These are phyloP conservation scores for Tulasnella sp. DNA, from an alignment of 768 basidiomycete species.

Conservation along the genomic window DNA sequence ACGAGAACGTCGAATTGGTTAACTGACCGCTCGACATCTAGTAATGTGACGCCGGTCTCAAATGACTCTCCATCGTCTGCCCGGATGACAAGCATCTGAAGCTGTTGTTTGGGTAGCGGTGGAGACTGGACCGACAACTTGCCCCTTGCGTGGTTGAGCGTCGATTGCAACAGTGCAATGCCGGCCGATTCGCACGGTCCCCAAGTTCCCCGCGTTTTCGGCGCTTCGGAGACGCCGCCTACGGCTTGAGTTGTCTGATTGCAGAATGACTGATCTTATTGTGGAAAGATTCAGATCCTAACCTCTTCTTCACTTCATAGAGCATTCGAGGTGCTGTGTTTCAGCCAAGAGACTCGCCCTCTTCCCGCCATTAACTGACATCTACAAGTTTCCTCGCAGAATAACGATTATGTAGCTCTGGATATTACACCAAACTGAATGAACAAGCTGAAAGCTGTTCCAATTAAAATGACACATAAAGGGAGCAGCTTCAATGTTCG, in stretches of 20 bases:
- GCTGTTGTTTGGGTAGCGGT: not conserved
- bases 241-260: not conserved
- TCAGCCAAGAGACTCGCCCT: too few species aligned
- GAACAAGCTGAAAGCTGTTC: too few species aligned
- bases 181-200: not conserved
- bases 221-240: not conserved
- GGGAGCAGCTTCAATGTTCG: not conserved
- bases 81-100: not conserved
- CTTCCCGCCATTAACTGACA: too few species aligned
- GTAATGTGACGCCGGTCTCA: not conserved
- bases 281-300: too few species aligned
- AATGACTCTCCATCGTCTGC: slow-evolving; percentile 3
- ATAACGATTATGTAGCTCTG: too few species aligned
- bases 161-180: not conserved
- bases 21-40: slow-evolving; percentile 7
- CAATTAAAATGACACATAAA: too few species aligned
- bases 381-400: too few species aligned
- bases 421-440: too few species aligned
- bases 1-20: not conserved
- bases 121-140: not conserved
- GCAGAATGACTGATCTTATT: too few species aligned
- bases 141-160: not conserved
- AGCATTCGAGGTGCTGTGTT: too few species aligned
- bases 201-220: not conserved
- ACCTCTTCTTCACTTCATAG: too few species aligned